Base-by-base conservation (phyloP, 805 yeast species). In the Peterozyma xylosa region DNA sequence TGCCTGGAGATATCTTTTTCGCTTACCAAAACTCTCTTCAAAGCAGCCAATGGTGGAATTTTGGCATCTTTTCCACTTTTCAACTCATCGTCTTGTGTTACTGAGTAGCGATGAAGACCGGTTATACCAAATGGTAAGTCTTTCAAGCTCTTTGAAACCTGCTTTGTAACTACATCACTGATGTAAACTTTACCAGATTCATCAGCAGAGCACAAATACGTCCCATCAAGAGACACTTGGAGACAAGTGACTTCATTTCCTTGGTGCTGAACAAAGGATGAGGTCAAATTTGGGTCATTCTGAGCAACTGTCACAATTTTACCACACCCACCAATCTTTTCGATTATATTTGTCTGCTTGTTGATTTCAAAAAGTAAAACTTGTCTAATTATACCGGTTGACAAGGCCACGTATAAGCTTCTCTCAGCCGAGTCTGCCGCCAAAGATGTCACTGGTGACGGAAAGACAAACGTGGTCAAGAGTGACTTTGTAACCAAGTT, bases 341-440 rank as follows among this genome's bases (percentile, higher is more conserved):
- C 85, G 47, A 80, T 62, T 4, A 62, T 50, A 11, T 67, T 63
- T 1, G 59, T 46, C 5, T 54, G 51, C 15, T 60, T 58, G 11
- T 64, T 57, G 18, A 73, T 68, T 11, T 62, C 62, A 34, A 71
- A 80, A 40, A 86, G 59, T 9, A 80, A 75, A 5, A 86, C 70
- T 33, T 66, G 58, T 48, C 82, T 68, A 36, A 87, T 72, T 11
- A 63, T 53, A 11, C 96, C 96, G 48, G 77, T 71, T 2, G 63
- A 53, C 13, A 83, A 62, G 1, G 96, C 97, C 7, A 74, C 76
- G 56, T 84, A 91, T 1, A 86, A 46, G 2, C 79, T 71, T 53
- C 98, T 70, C 53, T 80, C 86, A 0, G 90, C 87, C 1, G 95
- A 88, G 59, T 91, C 98, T 5, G 76, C 64, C 0, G 78, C 71